phyloP scores from a whole-genome alignment of 2,329 filamentous ascomycete species.

The Botrytis galanthina region DNA sequence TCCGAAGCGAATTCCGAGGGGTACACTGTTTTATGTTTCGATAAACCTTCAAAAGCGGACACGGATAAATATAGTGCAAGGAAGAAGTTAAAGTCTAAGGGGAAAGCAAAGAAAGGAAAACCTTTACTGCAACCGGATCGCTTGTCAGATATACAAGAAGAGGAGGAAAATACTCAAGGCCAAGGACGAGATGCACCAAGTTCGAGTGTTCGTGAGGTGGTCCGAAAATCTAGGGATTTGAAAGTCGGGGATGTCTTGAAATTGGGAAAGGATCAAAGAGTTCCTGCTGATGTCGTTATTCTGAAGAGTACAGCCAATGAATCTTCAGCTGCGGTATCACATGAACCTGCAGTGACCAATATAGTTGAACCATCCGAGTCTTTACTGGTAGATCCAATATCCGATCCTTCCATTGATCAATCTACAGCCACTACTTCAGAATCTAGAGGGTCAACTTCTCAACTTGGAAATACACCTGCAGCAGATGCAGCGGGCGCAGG shows the following conservation, averaged over 20 bases:
- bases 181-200: constrained; percentile 46
- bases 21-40: constrained; percentile 75
- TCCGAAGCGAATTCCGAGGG: constrained; percentile 91
- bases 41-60: constrained; percentile 48
- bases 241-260: constrained; percentile 96
- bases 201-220: constrained; percentile 61
- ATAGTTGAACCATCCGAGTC: constrained; percentile 22
- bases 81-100: constrained; percentile 49
- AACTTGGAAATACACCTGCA: constrained; percentile 33
- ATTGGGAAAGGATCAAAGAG: constrained; percentile 84
- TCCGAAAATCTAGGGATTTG: constrained; percentile 80
- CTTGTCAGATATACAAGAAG: constrained; percentile 66
- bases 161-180: constrained; percentile 56
- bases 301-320: constrained; percentile 75
- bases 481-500: constrained; percentile 47
- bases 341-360: constrained; percentile 14
- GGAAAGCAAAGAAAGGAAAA: constrained; percentile 41
- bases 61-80: constrained; percentile 40
- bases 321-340: constrained; percentile 35
- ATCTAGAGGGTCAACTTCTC: constrained; percentile 30
- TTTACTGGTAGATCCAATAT: constrained; percentile 36
- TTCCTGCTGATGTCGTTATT: constrained; percentile 92
- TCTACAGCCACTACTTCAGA: constrained; percentile 27
- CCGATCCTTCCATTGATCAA: constrained; percentile 35
- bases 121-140: constrained; percentile 43